These are phyloP conservation scores for Curvularia hawaiiensis DNA, from an alignment of 2,329 filamentous ascomycete species.

Conservation along the genomic window DNA sequence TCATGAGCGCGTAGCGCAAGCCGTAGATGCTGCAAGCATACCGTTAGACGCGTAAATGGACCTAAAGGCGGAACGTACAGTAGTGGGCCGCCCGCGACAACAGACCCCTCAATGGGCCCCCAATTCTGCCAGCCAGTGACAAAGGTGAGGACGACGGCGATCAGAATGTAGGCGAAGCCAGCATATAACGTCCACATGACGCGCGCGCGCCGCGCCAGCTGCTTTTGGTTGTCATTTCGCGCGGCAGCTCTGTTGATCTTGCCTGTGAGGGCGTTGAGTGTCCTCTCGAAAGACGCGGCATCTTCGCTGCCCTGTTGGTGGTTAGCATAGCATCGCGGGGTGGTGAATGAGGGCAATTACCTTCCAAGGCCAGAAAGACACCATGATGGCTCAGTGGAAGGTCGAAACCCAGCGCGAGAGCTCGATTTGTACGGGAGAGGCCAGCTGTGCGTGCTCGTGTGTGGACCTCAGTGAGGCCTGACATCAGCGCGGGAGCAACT, in stretches of 20 bases:
- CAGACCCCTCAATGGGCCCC: slow-evolving; percentile 76
- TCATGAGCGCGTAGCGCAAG: slow-evolving; percentile 68
- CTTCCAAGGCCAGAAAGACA: slow-evolving; percentile 77
- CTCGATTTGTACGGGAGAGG: slow-evolving; percentile 26
- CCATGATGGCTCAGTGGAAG: slow-evolving; percentile 60
- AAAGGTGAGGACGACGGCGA: slow-evolving; percentile 78
- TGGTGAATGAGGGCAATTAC: slow-evolving; percentile 5
- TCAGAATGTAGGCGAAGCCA: slow-evolving; percentile 87
- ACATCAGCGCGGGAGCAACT: slow-evolving; percentile 29
- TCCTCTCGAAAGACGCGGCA: slow-evolving; percentile 91
- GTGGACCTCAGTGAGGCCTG: slow-evolving; percentile 19
- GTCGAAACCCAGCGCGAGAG: slow-evolving; percentile 34
- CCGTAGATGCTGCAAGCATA: slow-evolving; percentile 71
- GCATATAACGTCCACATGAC: slow-evolving; percentile 91
- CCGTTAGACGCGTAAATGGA: slow-evolving; percentile 23
- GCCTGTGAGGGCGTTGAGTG: slow-evolving; percentile 76
- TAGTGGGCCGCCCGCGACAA: slow-evolving; percentile 77
- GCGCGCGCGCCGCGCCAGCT: slow-evolving; percentile 76
- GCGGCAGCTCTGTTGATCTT: slow-evolving; percentile 80
- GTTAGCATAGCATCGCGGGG: slow-evolving; percentile 17
- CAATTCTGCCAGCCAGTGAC: slow-evolving; percentile 85
- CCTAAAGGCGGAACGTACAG: slow-evolving; percentile 59
- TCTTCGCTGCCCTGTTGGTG: slow-evolving; percentile 72
- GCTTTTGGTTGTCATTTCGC: slow-evolving; percentile 73
- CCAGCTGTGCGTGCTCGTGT: slow-evolving; percentile 36